Base-by-base conservation (phyloP, 495 filamentous ascomycete genomes). In the Massariosphaeria phaeospora region DNA sequence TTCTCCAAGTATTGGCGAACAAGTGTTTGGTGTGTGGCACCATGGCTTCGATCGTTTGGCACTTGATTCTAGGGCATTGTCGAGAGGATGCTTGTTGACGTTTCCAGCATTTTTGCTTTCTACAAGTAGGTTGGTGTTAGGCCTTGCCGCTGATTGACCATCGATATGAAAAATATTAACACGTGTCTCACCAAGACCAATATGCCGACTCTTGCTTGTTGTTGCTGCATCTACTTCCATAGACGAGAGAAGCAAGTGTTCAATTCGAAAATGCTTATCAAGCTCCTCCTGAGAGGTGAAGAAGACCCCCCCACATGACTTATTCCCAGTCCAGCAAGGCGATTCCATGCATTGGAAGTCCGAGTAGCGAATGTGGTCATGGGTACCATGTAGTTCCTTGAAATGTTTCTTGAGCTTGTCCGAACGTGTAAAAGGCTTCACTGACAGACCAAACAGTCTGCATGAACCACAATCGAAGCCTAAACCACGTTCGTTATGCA, bases 331-430 rank as follows among this genome's bases (percentile, higher is more conserved):
- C 34, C 35, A 53, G n/a, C 49, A 53, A 4, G 18, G 27, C 1
- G 21, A 17, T n/a, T 44, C 2, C 2, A 20, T 43, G 20, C 49
- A 53, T 15, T 44, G 38, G 15, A 44, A 51, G 15, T 27, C 20
- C 8, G 15, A 24, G 33, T 29, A 38, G 24, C 40, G 17, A 3
- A 52, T 33, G 12, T 41, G 23, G 23, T 42, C 27, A 26, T 23
- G 12, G 4, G 24, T n/a, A 3, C 25, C 12, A 27, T 53, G 49
- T 9, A 10, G 5, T 9, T 53, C 27, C 21, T 44, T 53, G 40
- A 53, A 43, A 15, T 53, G 49, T 24, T 44, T 53, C 30, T 30
- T 43, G 10, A 53, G 36, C 21, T 53, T 44, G 13, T 34, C 39
- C 6, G 15, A n/a, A 6, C 39, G 49, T 12, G n/a, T 3, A 1